Base-by-base conservation (phyloP, 1,284 basidiomycete species). In the Trametes sp. region DNA sequence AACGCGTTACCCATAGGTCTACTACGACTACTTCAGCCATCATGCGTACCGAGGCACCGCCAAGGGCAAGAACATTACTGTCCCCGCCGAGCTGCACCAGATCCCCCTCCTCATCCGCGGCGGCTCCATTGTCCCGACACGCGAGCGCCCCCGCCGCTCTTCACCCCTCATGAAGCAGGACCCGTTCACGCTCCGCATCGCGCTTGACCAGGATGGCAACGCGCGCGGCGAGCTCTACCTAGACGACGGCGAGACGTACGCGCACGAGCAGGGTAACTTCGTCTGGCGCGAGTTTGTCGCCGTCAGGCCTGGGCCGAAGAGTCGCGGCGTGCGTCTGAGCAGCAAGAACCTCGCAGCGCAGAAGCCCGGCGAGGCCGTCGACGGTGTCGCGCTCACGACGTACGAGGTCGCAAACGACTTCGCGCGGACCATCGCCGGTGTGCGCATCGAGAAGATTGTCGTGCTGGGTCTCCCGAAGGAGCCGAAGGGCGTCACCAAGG, bases 1-100 rank as follows among this genome's bases (percentile, higher is more conserved):
- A 45, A 16, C 21, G 10, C n/a, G 44, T 38, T 50, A 9, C 36
- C 35, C 57, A n/a, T 67, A 93, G 89, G 90, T 95, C 2, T 98
- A 98, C 83, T 99, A 98, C 76, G 89, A 98, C 80, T 99, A 97
- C 80, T 94, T 95, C 80, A 87, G 84, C 42, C 77, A 87, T 72
- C 72, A 83, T 16, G 77, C 87, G 49, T 89, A 94, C 79, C 89
- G 86, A 41, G 89, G 90, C 23, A 72, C 85, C 1, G 73, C 83
- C 11, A 82, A 85, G 63, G 85, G 88, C 64, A 89, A 89, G 67
- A 78, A 81, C 57, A 81, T 97, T 70, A 91, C 85, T 1, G 85
- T 98, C 21, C 81, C 90, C 0, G 92, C 94, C 0, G 92, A 86
- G 0, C 82, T 98, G 6, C 81, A 92, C 66, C 86, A 92, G 62